Conservation (phyloP, 176 grass and related monocot genomes). For the Avena eriantha region DNA sequence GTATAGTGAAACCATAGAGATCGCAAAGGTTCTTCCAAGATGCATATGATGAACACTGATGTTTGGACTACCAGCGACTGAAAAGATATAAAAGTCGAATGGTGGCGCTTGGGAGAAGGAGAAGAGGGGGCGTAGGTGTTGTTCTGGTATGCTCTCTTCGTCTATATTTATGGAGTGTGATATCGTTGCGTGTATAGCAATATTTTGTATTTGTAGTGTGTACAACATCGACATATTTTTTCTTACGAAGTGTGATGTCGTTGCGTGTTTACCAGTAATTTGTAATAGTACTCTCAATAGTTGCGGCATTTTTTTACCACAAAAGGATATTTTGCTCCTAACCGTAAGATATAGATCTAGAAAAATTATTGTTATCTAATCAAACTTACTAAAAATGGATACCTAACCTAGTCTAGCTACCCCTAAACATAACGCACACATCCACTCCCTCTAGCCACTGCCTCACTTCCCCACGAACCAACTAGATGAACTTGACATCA, state of each 20-base stretch:
- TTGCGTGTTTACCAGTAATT: not conserved
- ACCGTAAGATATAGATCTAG: not conserved
- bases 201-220: not conserved
- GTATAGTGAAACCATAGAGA: not conserved
- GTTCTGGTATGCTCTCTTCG: not conserved
- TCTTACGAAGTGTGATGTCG: not conserved
- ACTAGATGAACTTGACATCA: not conserved
- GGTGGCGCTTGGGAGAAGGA: not conserved
- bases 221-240: not conserved
- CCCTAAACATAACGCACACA: not conserved
- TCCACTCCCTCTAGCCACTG: too few relatives aligned
- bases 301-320: not conserved
- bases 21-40: not conserved
- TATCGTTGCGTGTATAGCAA: not conserved
- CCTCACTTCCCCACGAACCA: not conserved
- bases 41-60: not conserved
- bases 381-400: not conserved
- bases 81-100: not conserved
- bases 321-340: not conserved
- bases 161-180: not conserved
- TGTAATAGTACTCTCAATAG: not conserved
- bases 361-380: not conserved
- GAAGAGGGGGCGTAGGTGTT: not conserved
- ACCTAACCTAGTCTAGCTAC: not conserved
- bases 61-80: not conserved